Evolutionary conservation across 2,329 filamentous ascomycete genomes (phyloP).

Genomic region (Aspergillus hortae): DNA sequence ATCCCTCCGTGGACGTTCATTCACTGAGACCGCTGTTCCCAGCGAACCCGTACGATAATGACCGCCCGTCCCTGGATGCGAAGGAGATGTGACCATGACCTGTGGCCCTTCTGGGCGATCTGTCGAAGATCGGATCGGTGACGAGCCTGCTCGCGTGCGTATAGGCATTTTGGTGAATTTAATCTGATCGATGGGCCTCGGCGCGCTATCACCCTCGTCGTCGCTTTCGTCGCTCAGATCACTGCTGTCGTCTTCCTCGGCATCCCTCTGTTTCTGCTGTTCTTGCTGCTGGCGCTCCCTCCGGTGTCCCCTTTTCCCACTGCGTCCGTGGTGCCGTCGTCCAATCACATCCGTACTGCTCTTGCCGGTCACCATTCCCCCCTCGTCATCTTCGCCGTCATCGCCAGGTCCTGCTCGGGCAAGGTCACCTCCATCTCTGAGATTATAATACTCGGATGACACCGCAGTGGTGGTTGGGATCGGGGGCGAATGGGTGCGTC

Average conservation of each 20-base stretch:
- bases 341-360: conserved; percentile 56
- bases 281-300: conserved; percentile 44
- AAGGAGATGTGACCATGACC: conserved; percentile 55
- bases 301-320: conserved; percentile 29
- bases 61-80: conserved; percentile 45
- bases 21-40: conserved; percentile 52
- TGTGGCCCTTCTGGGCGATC: conserved; percentile 45
- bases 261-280: conserved; percentile 51
- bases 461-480: conserved; percentile 58
- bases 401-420: conserved; percentile 30
- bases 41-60: conserved; percentile 54
- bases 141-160: conserved; percentile 79
- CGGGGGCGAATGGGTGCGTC: conserved; percentile 63
- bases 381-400: conserved; percentile 59
- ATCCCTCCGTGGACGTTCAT: conserved; percentile 55
- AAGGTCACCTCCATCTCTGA: conserved; percentile 32
- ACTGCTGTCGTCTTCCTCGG: conserved; percentile 64
- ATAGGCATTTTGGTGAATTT: conserved; percentile 96
- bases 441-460: conserved; percentile 60
- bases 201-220: conserved; percentile 51
- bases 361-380: conserved; percentile 60
- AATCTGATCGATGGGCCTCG: conserved; percentile 74
- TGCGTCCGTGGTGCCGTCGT: conserved; percentile 34
- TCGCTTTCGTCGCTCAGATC: conserved; percentile 65
- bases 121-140: conserved; percentile 62